These are phyloP conservation scores for Xylariaceae sp. DNA, from an alignment of 2,329 filamentous ascomycete species.

Conservation along the genomic window DNA sequence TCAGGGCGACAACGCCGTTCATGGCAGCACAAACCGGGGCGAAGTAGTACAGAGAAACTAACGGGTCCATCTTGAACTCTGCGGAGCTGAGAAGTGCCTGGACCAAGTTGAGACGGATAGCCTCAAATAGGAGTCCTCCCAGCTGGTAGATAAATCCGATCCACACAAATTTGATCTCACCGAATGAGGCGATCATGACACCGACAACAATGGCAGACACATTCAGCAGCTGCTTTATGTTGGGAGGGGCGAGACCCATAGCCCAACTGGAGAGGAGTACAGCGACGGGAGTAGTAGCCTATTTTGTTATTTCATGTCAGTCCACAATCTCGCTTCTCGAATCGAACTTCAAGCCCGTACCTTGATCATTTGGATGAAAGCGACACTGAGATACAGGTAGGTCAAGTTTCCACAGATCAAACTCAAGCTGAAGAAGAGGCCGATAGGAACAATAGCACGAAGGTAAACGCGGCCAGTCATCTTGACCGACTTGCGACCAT, in stretches of 20 bases:
- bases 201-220: conserved; percentile 93
- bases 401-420: conserved; percentile 96
- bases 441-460: conserved; percentile 91
- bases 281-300: conserved; percentile 93
- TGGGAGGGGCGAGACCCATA: conserved; percentile 81
- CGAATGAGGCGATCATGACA: conserved; percentile 90
- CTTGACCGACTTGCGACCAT: conserved; percentile 93
- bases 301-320: conserved; percentile 16
- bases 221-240: conserved; percentile 85
- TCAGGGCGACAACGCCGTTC: conserved; percentile 73
- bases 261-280: conserved; percentile 89
- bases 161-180: conserved; percentile 91
- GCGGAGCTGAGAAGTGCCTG: conserved; percentile 78
- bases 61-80: conserved; percentile 90
- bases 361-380: conserved; percentile 99
- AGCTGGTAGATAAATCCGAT: conserved; percentile 79
- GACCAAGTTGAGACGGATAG: conserved; percentile 81
- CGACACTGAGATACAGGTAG: conserved; percentile 92
- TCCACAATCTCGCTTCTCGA: not conserved
- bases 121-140: conserved; percentile 79
- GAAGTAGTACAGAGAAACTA: conserved; percentile 89
- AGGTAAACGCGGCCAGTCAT: conserved; percentile 96
- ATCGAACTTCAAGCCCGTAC: conserved; percentile 43
- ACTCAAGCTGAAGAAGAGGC: conserved; percentile 92
- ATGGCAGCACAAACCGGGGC: conserved; percentile 81